A percentile compares a stretch with the other conserved stretches of the same genome.
These are phyloP conservation scores for Cokeromyces recurvatus DNA, from an alignment of 371 early-diverging fungal species.

Conservation along the genomic window DNA sequence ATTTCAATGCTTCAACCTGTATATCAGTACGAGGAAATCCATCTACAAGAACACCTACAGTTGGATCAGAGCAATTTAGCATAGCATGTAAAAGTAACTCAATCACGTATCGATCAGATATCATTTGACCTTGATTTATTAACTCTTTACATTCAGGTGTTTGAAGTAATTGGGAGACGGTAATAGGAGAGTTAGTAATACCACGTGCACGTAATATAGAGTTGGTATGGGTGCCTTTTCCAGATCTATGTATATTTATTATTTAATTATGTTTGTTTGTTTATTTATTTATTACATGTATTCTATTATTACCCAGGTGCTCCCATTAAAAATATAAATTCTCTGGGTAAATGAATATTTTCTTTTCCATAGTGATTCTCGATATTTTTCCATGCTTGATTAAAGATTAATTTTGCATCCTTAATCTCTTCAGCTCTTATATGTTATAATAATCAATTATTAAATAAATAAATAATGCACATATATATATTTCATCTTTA, in stretches of 20 bases:
- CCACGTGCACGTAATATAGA: conserved; percentile 60
- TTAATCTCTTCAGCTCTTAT: conserved; percentile 51
- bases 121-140: conserved; percentile 66
- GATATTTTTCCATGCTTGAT: conserved; percentile 66
- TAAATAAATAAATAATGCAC: too few species aligned
- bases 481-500: too few species aligned
- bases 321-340: conserved; percentile 71
- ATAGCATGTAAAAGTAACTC: conserved; percentile 57
- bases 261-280: neutral
- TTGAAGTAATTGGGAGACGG: conserved; percentile 57
- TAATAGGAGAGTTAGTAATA: conserved; percentile 63
- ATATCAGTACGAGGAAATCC: conserved; percentile 69
- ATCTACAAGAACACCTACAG: conserved; percentile 62
- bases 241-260: conserved; percentile 28
- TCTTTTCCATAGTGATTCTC: conserved; percentile 57
- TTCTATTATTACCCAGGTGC: conserved; percentile 49
- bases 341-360: conserved; percentile 59
- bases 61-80: conserved; percentile 51
- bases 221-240: conserved; percentile 68
- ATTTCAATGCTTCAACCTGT: conserved; percentile 61
- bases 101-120: conserved; percentile 59
- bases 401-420: conserved; percentile 64
- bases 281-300: neutral
- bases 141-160: conserved; percentile 61
- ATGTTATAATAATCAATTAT: too few species aligned